phyloP scores from a whole-genome alignment of 495 filamentous ascomycete species.

The Daldinia grandis region DNA sequence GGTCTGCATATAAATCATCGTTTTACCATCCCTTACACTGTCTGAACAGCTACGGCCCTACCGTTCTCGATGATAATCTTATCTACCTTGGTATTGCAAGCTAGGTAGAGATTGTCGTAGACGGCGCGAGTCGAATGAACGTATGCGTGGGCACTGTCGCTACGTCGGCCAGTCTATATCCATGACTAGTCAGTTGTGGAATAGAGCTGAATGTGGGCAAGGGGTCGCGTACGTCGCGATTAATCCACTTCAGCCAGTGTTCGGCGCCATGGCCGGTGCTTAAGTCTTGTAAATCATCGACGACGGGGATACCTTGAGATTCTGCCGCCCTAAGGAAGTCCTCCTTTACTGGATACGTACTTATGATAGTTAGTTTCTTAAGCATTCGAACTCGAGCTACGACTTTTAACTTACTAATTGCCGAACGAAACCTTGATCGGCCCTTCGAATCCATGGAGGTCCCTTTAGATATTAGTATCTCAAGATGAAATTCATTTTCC shows the following conservation, averaged over 20 bases:
- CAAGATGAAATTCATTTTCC: neutral
- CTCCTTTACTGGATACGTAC: slow-evolving; percentile 73
- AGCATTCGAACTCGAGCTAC: neutral
- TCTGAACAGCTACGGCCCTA: slow-evolving; percentile 68
- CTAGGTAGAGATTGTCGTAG: slow-evolving; percentile 75
- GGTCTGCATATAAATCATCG: neutral
- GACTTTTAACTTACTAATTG: slow-evolving; percentile 60
- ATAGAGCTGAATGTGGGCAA: neutral
- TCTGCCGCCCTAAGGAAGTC: slow-evolving; percentile 84
- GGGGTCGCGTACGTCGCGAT: slow-evolving; percentile 65
- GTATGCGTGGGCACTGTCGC: slow-evolving; percentile 80
- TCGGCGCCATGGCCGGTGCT: slow-evolving; percentile 68
- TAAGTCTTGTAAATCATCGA: slow-evolving; percentile 75
- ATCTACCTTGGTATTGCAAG: slow-evolving; percentile 84
- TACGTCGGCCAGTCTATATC: slow-evolving; percentile 67
- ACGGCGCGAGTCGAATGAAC: slow-evolving; percentile 73
- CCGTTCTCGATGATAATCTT: slow-evolving; percentile 79
- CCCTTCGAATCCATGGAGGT: slow-evolving; percentile 79
- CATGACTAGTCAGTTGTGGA: slow-evolving; percentile 15
- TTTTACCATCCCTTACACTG: slow-evolving; percentile 53
- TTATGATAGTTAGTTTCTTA: neutral
- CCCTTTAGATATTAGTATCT: slow-evolving; percentile 47
- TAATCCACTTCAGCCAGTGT: slow-evolving; percentile 75
- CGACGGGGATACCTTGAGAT: slow-evolving; percentile 76
- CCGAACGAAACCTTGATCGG: slow-evolving; percentile 89